These are phyloP conservation scores for Mycogone perniciosa DNA, from an alignment of 2,329 filamentous ascomycete genomes.

Conservation along the genomic window DNA sequence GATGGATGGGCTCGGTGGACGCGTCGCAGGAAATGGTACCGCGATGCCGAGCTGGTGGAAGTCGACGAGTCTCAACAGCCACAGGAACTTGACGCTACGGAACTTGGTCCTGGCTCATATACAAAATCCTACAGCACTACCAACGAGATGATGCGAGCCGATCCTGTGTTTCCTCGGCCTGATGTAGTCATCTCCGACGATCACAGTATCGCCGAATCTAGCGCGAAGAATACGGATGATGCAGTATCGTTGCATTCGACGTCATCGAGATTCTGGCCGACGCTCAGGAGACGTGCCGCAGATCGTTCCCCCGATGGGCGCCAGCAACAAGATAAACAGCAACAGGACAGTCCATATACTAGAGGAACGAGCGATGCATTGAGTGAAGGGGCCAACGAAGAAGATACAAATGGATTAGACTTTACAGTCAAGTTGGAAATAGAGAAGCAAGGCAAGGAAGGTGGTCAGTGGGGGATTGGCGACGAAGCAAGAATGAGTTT, in stretches of 20 bases:
- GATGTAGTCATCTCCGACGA: conserved; percentile 24
- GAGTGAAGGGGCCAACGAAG: conserved; percentile 39
- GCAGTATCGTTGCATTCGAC: conserved; percentile 41
- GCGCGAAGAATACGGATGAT: conserved; percentile 33
- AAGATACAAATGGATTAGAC: conserved; percentile 35
- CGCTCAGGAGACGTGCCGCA: conserved; percentile 35
- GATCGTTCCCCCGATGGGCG: conserved; percentile 24
- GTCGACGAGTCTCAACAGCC: conserved; percentile 32
- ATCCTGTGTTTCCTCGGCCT: conserved; percentile 14
- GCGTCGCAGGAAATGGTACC: conserved; percentile 87
- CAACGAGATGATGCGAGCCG: conserved; percentile 31
- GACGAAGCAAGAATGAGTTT: conserved; percentile 81
- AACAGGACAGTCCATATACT: conserved; percentile 29
- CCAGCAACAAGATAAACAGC: conserved; percentile 13
- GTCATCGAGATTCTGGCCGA: conserved; percentile 40
- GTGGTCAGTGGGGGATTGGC: conserved; percentile 66
- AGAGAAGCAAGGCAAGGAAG: conserved; percentile 48
- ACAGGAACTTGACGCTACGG: conserved; percentile 33
- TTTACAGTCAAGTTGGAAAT: conserved; percentile 45
- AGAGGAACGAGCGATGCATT: conserved; percentile 38
- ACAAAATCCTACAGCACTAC: conserved; percentile 30
- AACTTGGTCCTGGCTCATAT: conserved; percentile 18
- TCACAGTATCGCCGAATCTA: conserved; percentile 19
- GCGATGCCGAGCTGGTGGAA: conserved; percentile 92
- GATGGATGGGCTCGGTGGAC: conserved; percentile 97